These are phyloP conservation scores for Lasiodiplodia citricola DNA, from an alignment of 2,329 filamentous ascomycete species.

Conservation along the genomic window DNA sequence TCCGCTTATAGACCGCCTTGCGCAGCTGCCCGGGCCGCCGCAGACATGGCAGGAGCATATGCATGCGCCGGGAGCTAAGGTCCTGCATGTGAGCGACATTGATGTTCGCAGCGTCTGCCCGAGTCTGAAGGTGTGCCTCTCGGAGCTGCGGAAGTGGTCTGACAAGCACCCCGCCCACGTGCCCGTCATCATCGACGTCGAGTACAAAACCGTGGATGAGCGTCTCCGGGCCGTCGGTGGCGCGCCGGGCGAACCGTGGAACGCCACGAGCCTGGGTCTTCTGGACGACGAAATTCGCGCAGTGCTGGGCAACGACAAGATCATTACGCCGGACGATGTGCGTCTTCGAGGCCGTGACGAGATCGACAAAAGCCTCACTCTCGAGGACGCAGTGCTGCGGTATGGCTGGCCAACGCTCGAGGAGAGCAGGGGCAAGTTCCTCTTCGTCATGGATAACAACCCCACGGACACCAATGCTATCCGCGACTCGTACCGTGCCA, in stretches of 20 bases:
- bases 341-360: constrained; percentile 32
- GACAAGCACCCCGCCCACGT: constrained; percentile 51
- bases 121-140: constrained; percentile 53
- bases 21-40: constrained; percentile 47
- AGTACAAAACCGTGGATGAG: constrained; percentile 53
- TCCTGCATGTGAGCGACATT: constrained; percentile 58
- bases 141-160: constrained; percentile 52
- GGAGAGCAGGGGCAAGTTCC: constrained; percentile 51
- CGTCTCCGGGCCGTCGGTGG: constrained; percentile 45
- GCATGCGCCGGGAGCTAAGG: constrained; percentile 53
- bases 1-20: constrained; percentile 50
- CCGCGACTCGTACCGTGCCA: constrained; percentile 47
- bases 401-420: constrained; percentile 57
- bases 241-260: constrained; percentile 51
- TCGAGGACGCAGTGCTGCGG: constrained; percentile 54
- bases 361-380: constrained; percentile 40
- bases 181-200: constrained; percentile 57
- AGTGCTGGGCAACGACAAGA: constrained; percentile 47
- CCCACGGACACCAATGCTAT: constrained; percentile 33
- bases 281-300: constrained; percentile 56
- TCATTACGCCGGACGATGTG: constrained; percentile 56
- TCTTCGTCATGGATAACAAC: constrained; percentile 59
- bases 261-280: constrained; percentile 48
- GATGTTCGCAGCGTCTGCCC: constrained; percentile 55
- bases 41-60: constrained; percentile 44